A percentile compares a stretch with the other conserved stretches of the same genome.
Conservation (phyloP, 1,284 basidiomycete species). For the Phylloboletellus chloephorus region DNA sequence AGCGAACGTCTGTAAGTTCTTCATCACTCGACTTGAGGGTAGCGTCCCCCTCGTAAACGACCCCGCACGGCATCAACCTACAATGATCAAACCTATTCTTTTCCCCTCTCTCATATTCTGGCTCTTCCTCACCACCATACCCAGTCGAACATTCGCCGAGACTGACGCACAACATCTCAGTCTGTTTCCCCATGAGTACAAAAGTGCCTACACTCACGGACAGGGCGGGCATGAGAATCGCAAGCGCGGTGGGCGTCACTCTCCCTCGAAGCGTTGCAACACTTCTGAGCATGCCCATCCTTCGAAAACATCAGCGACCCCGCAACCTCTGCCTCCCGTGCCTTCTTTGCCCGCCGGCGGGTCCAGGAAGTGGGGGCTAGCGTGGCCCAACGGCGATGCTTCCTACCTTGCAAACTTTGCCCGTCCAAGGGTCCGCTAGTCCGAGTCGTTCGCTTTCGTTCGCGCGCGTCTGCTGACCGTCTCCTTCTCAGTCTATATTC, state of each 20-base stretch:
- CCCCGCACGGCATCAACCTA: background rate
- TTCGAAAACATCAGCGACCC: conserved; percentile 14
- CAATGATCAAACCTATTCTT: conserved; percentile 12
- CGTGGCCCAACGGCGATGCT: conserved; percentile 44
- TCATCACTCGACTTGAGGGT: background rate
- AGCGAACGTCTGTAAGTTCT: background rate
- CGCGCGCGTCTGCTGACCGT: conserved; percentile 9
- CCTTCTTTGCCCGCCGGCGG: background rate
- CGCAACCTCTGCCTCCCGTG: conserved; percentile 7
- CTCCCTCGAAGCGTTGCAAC: conserved; percentile 19
- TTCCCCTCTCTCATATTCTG: conserved; percentile 12
- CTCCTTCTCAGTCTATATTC: conserved; percentile 22
- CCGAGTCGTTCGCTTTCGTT: conserved; percentile 14
- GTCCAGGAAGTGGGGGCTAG: conserved; percentile 37
- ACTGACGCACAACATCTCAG: conserved; percentile 5
- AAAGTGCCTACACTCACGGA: background rate
- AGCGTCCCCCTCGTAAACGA: background rate
- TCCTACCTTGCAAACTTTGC: conserved; percentile 31
- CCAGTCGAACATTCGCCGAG: conserved; percentile 4
- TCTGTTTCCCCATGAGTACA: conserved; percentile 4
- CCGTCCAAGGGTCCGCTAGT: conserved; percentile 33
- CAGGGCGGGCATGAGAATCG: conserved; percentile 13
- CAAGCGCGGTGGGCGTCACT: conserved; percentile 16
- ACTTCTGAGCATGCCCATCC: conserved; percentile 12
- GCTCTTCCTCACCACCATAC: conserved; percentile 7